phyloP scores from a whole-genome alignment of 176 grass and related monocot genomes.

The Hordeum vulgare region MorexV3_pseudomolecules_assembly NC_058519.1:55899929-55900428 shows the following conservation, averaged over 20 bases:
- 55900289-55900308: constrained; percentile 63
- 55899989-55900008: neutral
- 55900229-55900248: neutral
- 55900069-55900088: neutral
- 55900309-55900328: constrained; percentile 74
- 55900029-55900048: neutral
- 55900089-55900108: neutral
- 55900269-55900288: constrained; percentile 92
- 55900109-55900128: neutral
- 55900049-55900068: neutral
- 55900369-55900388: constrained; percentile 71
- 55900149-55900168: neutral
- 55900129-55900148: neutral
- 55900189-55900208: neutral
- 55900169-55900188: neutral
- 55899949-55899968: neutral
- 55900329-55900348: constrained; percentile 93
- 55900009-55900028: neutral
- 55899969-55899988: constrained; percentile 1
- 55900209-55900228: neutral
- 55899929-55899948: neutral
- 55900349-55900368: constrained; percentile 78
- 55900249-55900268: constrained; percentile 51
- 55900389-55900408: constrained; percentile 98
- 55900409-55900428: constrained; percentile 94